phyloP scores from a whole-genome alignment of 2,329 filamentous ascomycete genomes.

The Huntiella moniliformis region DNA sequence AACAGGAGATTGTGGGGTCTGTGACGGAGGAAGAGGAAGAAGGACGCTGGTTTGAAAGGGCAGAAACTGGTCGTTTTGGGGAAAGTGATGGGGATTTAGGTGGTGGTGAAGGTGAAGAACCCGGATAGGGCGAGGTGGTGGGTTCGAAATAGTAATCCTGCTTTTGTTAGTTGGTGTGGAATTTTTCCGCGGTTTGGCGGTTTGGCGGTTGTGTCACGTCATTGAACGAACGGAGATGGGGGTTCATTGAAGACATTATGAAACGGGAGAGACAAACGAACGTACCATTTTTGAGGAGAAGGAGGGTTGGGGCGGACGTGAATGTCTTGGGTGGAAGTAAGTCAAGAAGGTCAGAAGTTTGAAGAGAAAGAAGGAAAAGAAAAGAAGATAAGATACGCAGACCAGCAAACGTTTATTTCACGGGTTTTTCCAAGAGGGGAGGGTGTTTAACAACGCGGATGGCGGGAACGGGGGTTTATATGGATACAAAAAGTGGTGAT shows the following conservation, averaged over 20 bases:
- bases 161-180: slow-evolving; percentile 1
- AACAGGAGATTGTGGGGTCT: neutral
- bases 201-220: neutral
- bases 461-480: no score
- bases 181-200: neutral
- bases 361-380: neutral
- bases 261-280: neutral
- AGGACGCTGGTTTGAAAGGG: neutral
- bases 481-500: no score
- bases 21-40: neutral
- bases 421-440: no score
- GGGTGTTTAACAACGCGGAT: no score
- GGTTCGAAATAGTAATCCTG: slow-evolving; percentile 2
- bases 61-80: no score
- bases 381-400: neutral
- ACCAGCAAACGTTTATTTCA: neutral
- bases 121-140: neutral
- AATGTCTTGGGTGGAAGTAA: neutral
- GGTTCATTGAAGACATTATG: neutral
- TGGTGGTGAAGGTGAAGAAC: neutral
- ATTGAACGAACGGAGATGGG: neutral
- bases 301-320: neutral
- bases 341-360: neutral
- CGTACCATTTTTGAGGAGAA: neutral
- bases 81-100: neutral